Base-by-base conservation (phyloP, 176 grass and related monocot species). In the Rhynchospora pubera region DNA sequence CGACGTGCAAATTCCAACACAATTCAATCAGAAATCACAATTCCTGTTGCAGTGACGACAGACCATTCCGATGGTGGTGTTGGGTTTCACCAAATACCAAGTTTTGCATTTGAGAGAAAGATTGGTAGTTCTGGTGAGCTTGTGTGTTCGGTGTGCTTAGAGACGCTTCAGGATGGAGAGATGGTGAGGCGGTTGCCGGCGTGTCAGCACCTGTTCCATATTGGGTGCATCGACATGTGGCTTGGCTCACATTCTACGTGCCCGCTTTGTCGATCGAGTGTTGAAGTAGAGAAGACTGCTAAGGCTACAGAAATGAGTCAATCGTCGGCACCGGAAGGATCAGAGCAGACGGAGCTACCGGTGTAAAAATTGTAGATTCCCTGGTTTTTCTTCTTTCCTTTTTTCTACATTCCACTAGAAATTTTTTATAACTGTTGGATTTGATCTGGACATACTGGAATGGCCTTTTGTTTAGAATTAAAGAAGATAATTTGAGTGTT, bases 211-310 rank as follows among this genome's bases (percentile, higher is more conserved):
- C 32, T 73, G 11, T 89, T 92, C 62, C 90, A 89, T 83, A 56
- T 44, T 5, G 77, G 84, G n/a, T 92, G 87, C 69, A 44, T 89
- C n/a, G 87, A 79, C 18, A 75, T 56, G 84, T 89, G 90, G 90
- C 55, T 87, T 18, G 57, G 45, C 45, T 53, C 48, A 2, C 90
- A 85, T 57, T 63, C 85, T 28, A 89, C 82, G 0, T 87, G 90
- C 78, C 87, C 87, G 12, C 57, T 88, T 71, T 91, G 89, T 22
- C 65, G 86, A 32, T 48, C 76, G 46, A 77, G 65, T 71, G 77
- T 81, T 15, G 58, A 48, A 52, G 64, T 58, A 15, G 15, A 60
- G 22, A 82, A 23, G 28, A 43, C 13, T 24, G 13, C n/a, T 18
- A 74, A 84, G 9, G 82, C 67, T 72, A 74, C 32, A 8, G 50